Conservation (phyloP, 352 stramenopile genomes). For the Globisporangium recalcitrans region DNA sequence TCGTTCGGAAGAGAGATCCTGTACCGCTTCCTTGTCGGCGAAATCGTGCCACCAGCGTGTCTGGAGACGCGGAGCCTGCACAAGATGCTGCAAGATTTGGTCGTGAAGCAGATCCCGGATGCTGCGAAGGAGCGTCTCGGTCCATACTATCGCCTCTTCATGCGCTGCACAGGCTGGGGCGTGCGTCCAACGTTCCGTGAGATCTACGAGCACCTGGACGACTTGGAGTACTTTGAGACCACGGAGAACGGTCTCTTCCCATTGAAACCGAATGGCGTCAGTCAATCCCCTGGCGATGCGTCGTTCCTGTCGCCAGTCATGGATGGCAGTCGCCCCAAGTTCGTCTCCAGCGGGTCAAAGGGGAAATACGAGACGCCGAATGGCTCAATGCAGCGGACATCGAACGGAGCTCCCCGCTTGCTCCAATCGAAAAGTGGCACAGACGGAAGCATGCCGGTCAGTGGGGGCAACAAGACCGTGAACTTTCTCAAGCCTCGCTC, state of each 20-base stretch:
- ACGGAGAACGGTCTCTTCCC: conserved; percentile 75
- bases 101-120: conserved; percentile 58
- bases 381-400: conserved; percentile 22
- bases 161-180: conserved; percentile 70
- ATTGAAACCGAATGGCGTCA: conserved; percentile 42
- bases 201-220: conserved; percentile 75
- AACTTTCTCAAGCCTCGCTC: conserved; percentile 81
- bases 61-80: conserved; percentile 72
- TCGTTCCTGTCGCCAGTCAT: conserved; percentile 58
- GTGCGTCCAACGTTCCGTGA: conserved; percentile 74
- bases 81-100: conserved; percentile 70
- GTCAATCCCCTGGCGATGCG: conserved; percentile 10
- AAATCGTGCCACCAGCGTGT: conserved; percentile 68
- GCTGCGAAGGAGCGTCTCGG: conserved; percentile 48
- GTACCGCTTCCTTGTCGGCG: conserved; percentile 71
- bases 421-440: conserved; percentile 45
- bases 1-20: conserved; percentile 76
- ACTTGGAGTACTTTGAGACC: conserved; percentile 74
- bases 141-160: conserved; percentile 65
- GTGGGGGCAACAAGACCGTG: conserved; percentile 41
- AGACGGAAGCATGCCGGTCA: conserved; percentile 18
- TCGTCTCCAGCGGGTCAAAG: conserved; percentile 50
- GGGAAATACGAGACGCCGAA: conserved; percentile 52
- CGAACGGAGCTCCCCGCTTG: conserved; percentile 28
- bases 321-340: conserved; percentile 23